Evolutionary conservation across 225 moss, liverwort and hornwort genomes (phyloP), one percentile per base, ranked within the genome.

Genomic region (Marchantia polymorpha): DNA sequence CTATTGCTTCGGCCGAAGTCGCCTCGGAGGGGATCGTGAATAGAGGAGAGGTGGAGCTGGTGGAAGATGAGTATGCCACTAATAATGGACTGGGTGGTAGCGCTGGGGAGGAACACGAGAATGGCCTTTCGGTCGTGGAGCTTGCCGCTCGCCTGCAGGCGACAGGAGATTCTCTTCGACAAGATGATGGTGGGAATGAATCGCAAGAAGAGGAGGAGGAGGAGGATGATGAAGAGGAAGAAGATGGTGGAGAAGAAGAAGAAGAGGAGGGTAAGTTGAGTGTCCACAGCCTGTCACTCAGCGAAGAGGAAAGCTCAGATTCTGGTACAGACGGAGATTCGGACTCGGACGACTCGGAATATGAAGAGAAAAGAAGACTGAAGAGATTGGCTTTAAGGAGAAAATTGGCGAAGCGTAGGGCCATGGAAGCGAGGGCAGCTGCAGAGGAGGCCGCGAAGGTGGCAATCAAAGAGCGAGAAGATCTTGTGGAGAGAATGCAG

Each of bases 261-360:
- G 56, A 82, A 16, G 81, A 81, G 31, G 81, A 81, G 31, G 64
- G 74, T n/a, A 68, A 12, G 15, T 11, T 73, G 26, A 82, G 81
- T 56, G 25, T 77, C 16, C 19, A 63, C 20, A 76, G 76, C 61
- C 14, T 20, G 46, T 71, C 77, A 23, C 56, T 52, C 64, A 74
- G 64, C n/a, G 71, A 59, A 80, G 93, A 87, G 51, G 89, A 87
- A 47, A 86, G 88, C 70, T 83, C 71, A 19, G 81, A 54, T 50
- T 90, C 83, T 86, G 87, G 90, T 51, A 87, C 89, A 68, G 90
- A 84, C 30, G 87, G 87, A 65, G 90, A 86, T 64, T 92, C 92
- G 56, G 94, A 94, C 84, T 92, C 92, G 80, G 92, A 91, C 83
- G 81, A 69, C 47, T 83, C 91, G 82, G 94, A 94, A 66, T 94